Evolutionary conservation across 768 basidiomycete genomes (phyloP).

Genomic region (Kwoniella newhampshirensis): DNA sequence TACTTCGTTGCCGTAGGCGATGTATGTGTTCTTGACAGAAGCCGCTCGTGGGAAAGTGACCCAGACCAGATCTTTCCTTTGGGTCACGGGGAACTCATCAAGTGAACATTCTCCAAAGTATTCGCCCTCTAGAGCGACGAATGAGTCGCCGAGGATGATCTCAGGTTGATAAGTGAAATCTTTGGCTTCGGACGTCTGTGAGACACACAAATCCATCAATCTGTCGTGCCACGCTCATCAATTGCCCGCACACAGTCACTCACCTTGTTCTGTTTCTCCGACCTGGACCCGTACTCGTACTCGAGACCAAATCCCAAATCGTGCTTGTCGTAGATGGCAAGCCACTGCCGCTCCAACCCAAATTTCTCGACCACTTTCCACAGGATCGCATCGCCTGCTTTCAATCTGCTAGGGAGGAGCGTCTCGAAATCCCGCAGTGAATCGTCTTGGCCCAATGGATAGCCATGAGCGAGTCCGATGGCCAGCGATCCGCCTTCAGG

Average conservation of each 20-base stretch:
- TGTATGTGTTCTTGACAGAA: not conserved
- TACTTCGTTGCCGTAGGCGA: slow-evolving; percentile 3
- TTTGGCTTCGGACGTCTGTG: not conserved
- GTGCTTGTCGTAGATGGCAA: slow-evolving; percentile 3
- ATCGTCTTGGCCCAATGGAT: not conserved
- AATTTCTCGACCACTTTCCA: not conserved
- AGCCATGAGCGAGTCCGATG: not conserved
- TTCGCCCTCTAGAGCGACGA: not conserved
- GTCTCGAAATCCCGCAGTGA: not conserved
- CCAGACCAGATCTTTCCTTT: not conserved
- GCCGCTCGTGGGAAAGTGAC: not conserved
- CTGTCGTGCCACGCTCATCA: not conserved
- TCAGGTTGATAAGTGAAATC: not conserved
- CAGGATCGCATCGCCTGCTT: slow-evolving; percentile 2
- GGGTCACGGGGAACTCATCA: not conserved
- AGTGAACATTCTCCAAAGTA: not conserved
- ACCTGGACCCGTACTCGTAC: too few species aligned
- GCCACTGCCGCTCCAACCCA: not conserved
- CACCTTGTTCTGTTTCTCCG: not conserved
- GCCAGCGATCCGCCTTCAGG: not conserved
- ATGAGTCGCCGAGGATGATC: not conserved
- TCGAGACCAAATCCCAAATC: too few species aligned
- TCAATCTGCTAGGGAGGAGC: too few species aligned
- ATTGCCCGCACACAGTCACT: not conserved
- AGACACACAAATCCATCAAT: not conserved